phyloP scores from a whole-genome alignment of 2,329 filamentous ascomycete species.

The Fusarium pilosicola region DNA sequence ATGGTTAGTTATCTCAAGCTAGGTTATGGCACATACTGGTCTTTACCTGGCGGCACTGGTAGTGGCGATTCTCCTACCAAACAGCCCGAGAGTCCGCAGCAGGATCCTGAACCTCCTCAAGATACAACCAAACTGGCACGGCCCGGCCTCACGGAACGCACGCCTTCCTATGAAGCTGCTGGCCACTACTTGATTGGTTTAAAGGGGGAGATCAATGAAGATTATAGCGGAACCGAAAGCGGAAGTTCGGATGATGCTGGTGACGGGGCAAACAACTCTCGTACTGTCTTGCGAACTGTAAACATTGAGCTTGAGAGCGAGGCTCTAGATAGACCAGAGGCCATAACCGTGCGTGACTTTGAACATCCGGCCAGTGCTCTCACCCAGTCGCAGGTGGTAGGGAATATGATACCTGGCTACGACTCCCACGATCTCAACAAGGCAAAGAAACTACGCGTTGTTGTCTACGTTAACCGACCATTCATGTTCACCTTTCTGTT shows the following conservation, averaged over 20 bases:
- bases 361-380: constrained; percentile 48
- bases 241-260: constrained; percentile 46
- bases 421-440: constrained; percentile 62
- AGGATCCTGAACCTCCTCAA: constrained; percentile 21
- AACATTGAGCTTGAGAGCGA: constrained; percentile 69
- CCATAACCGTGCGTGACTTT: constrained; percentile 58
- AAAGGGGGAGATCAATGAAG: constrained; percentile 69
- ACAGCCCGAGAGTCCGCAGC: constrained; percentile 17
- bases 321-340: constrained; percentile 53
- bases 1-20: constrained; percentile 73
- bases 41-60: constrained; percentile 49
- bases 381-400: constrained; percentile 49
- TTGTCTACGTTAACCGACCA: constrained; percentile 78
- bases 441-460: constrained; percentile 69
- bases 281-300: constrained; percentile 72
- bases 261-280: constrained; percentile 56
- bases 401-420: constrained; percentile 47
- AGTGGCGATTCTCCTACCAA: constrained; percentile 31
- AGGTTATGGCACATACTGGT: constrained; percentile 75
- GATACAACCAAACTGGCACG: constrained; percentile 18
- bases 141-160: constrained; percentile 15
- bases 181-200: constrained; percentile 75
- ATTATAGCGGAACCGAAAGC: constrained; percentile 46
- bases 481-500: constrained; percentile 85
- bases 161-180: constrained; percentile 44